Evolutionary conservation across 257 asterid genomes (phyloP).

Genomic region (Haberlea rhodopensis): DNA sequence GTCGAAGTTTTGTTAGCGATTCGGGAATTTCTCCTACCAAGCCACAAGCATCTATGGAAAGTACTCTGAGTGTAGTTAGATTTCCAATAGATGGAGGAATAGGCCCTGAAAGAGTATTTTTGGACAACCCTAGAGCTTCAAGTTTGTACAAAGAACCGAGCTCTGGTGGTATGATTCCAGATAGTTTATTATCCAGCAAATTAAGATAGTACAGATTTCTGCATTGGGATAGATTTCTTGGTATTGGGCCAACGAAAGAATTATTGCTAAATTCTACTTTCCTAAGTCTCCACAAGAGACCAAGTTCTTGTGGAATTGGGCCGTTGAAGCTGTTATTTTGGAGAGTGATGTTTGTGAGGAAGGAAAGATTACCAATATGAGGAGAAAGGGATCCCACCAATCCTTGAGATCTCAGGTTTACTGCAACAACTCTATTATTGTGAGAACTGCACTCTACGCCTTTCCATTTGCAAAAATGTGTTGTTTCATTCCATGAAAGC

Average conservation of each 20-base stretch:
- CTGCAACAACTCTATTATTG: constrained; percentile 15
- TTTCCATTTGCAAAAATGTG: constrained; percentile 23
- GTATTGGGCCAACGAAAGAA: constrained; percentile 33
- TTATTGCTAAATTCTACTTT: constrained; percentile 22
- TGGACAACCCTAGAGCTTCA: constrained; percentile 16
- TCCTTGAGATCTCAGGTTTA: constrained; percentile 22
- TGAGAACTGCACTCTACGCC: constrained; percentile 29
- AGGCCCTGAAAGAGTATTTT: constrained; percentile 26
- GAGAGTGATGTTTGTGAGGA: constrained; percentile 21
- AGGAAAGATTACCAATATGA: constrained; percentile 33
- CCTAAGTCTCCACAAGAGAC: constrained; percentile 20
- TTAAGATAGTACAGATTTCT: constrained; percentile 6
- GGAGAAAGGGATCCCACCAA: constrained; percentile 29
- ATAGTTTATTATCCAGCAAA: constrained; percentile 17
- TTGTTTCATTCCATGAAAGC: constrained; percentile 23
- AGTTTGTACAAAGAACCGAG: constrained; percentile 26
- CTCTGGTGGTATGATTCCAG: constrained; percentile 24
- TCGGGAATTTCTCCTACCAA: constrained; percentile 28
- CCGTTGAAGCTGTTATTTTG: constrained; percentile 23
- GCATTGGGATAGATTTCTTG: constrained; percentile 22
- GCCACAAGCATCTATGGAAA: constrained; percentile 19
- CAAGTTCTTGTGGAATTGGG: constrained; percentile 28
- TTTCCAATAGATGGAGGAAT: constrained; percentile 29
- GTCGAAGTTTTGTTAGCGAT: constrained; percentile 19
- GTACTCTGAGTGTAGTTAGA: constrained; percentile 14